Evolutionary conservation across 441 rosid species (phyloP).

Genomic region (Corymbia citriodora): DNA sequence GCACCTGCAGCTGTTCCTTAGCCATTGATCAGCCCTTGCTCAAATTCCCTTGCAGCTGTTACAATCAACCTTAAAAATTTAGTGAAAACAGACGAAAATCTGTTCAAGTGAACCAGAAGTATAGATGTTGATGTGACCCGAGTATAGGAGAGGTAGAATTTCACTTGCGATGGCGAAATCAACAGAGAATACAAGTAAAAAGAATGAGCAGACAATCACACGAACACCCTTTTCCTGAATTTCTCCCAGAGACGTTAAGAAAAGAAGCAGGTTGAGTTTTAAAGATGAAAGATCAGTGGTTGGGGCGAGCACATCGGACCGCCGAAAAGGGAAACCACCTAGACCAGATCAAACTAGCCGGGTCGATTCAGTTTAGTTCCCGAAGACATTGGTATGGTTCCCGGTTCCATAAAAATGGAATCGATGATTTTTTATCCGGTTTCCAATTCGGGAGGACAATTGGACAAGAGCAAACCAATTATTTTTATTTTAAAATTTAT

Average conservation of each 20-base stretch:
- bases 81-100: background rate
- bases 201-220: background rate
- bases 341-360: too few species aligned
- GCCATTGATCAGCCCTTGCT: background rate
- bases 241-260: background rate
- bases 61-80: background rate
- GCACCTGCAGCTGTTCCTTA: background rate
- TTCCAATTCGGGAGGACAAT: too few species aligned
- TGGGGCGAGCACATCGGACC: too few species aligned
- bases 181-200: background rate
- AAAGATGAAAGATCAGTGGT: background rate
- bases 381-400: too few species aligned
- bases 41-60: background rate
- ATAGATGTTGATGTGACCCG: background rate
- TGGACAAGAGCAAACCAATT: too few species aligned
- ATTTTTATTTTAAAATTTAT: too few species aligned
- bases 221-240: background rate
- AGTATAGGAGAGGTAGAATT: background rate
- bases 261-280: background rate
- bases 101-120: background rate
- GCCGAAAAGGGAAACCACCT: too few species aligned
- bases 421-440: too few species aligned
- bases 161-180: background rate
- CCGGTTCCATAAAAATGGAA: too few species aligned
- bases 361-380: rapidly evolving